Conservation (phyloP, 2,329 filamentous ascomycete species). For the Trichoderma koningii region DNA sequence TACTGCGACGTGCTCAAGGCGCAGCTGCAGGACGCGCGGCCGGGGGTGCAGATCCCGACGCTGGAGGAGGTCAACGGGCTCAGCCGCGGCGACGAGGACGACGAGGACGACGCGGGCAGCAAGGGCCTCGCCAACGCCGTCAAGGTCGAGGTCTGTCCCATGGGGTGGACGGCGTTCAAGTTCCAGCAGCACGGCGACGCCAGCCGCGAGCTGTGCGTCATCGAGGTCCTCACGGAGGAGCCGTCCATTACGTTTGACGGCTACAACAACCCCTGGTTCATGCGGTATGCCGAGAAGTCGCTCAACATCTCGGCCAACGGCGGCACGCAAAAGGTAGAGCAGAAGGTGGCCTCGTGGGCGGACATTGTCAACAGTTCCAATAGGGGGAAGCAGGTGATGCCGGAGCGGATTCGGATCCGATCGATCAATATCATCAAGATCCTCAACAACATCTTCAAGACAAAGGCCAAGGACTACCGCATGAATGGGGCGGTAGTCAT, state of each 20-base stretch:
- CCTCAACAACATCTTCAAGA: conserved; percentile 11
- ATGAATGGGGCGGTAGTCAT: conserved; percentile 9
- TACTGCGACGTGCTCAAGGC: conserved; percentile 4
- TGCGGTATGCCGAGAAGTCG: background rate
- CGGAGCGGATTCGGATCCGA: conserved; percentile 27
- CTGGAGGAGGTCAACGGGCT: conserved; percentile 1
- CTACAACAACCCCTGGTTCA: conserved; percentile 11
- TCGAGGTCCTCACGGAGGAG: conserved; percentile 18
- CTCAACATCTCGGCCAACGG: background rate
- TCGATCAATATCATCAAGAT: conserved; percentile 17
- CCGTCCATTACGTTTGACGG: conserved; percentile 5
- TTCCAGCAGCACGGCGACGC: background rate
- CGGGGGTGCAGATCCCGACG: background rate
- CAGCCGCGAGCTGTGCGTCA: background rate
- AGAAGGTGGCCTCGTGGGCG: background rate
- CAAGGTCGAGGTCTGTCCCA: background rate
- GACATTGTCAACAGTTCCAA: background rate
- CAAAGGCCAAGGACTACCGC: conserved; percentile 3
- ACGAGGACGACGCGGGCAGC: background rate
- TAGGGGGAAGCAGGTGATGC: conserved; percentile 2
- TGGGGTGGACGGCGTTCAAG: conserved; percentile 10
- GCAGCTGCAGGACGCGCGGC: conserved; percentile 4
- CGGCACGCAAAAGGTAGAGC: conserved; percentile 3
- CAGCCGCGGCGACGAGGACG: background rate
- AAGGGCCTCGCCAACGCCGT: background rate